Base-by-base conservation (phyloP, 306 rosid genomes). In the Trifolium dubium region DNA sequence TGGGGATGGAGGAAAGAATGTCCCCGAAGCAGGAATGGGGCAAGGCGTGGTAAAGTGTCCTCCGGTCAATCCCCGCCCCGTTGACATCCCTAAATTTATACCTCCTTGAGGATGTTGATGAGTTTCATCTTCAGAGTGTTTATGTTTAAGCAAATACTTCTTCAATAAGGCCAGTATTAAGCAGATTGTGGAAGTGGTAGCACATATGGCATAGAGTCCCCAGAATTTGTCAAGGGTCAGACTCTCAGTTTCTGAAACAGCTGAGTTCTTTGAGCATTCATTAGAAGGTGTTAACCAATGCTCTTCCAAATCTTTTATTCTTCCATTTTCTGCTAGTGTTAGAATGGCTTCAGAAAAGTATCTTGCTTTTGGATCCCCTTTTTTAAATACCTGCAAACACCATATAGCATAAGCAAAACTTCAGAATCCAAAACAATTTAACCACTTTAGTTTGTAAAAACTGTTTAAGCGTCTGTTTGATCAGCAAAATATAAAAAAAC, bases 261-360 rank as follows among this genome's bases (percentile, higher is more conserved):
- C 28, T 65, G 80, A 44, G 81, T 46, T 72, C 30, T n/a, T 55
- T 56, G 86, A 50, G 71, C 91, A 78, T 67, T 73, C 35, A 8
- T 68, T 69, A 1, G 64, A 19, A 10, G 83, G 85, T 11, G 85
- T 85, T 58, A 86, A 73, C 81, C 88, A 88, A 0, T 3, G 0
- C 0, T 75, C 37, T 70, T 83, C 75, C 47, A 90, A 66, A 8
- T 6, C 0, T 40, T 67, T 75, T 4, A 90, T n/a, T 10, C 30
- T 50, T 67, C 90, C 92, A 11, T 75, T 15, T 80, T 86, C 80
- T 29, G 81, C 81, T 18, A 86, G 80, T 6, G 43, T 29, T 43
- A 86, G 77, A 77, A 88, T 75, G 37, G 80, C 89, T 69, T 50
- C 76, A 29, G 90, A 84, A n/a, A 90, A 80, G 41, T 90, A 92